Evolutionary conservation across 1,284 basidiomycete species (phyloP), one percentile per base, ranked within the genome.

Genomic region (Leccinum pallidistipes): DNA sequence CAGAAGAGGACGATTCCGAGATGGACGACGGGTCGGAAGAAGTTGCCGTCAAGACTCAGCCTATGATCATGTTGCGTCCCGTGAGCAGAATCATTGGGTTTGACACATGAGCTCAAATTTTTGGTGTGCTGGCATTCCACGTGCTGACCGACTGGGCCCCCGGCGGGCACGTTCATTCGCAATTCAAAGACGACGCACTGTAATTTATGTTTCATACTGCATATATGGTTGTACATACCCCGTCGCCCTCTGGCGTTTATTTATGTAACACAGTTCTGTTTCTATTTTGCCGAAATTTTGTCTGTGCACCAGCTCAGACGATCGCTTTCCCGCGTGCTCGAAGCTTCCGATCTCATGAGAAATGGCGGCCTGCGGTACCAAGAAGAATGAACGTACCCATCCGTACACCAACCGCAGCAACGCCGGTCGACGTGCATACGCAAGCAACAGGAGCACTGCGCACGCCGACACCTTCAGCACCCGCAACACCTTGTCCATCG

Each of bases 71-170:
- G 67, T 65, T 89, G 55, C 80, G 82, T 62, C 88, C 88, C 18
- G 75, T 85, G 66, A 82, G 80, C 65, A 84, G 79, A 65, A 81
- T 88, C 59, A 76, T 84, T 54, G 88, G 88, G n/a, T 90, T 90
- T 65, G 71, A 76, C 40, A 71, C 64, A 12, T 74, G 60, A 62
- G 24, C 27, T 6, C 47, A 36, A 36, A 14, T 14, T 31, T 52
- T 51, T 34, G 5, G 32, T n/a, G 36, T n/a, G n/a, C 38, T 52
- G 6, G 11, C 5, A 58, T 50, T 45, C 24, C 24, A 24, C 14
- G 21, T 29, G n/a, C 36, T 8, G 38, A 40, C 38, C 16, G 38
- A n/a, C 38, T 40, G 38, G 36, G 36, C 14, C 14, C 36, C 34
- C 2, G 32, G 32, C 32, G 8, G 38, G n/a, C 40, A 43, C n/a